phyloP scores from a whole-genome alignment of 805 yeast species.

The Sugiyamaella americana region DNA sequence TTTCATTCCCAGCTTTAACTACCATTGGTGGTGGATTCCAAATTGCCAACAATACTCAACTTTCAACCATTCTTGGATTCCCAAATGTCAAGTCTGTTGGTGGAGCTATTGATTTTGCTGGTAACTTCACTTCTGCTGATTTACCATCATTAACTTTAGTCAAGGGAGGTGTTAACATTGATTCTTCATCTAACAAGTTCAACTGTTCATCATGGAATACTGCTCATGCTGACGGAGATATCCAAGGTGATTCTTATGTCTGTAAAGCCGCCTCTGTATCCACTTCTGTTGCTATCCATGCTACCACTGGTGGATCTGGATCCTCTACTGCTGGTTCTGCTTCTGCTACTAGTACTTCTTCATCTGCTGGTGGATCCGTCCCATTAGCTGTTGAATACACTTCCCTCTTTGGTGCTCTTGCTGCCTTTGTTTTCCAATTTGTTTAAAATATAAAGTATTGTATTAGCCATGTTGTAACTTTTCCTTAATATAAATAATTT shows the following conservation, averaged over 20 bases:
- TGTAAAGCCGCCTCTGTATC: slow-evolving; percentile 32
- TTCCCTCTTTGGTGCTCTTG: slow-evolving; percentile 19
- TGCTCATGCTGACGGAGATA: slow-evolving; percentile 69
- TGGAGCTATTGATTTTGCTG: slow-evolving; percentile 81
- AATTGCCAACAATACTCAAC: slow-evolving; percentile 75
- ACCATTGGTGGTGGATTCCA: slow-evolving; percentile 89
- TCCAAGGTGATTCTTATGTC: slow-evolving; percentile 81
- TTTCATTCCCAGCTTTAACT: slow-evolving; percentile 65
- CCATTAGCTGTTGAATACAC: slow-evolving; percentile 15
- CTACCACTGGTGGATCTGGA: slow-evolving; percentile 13
- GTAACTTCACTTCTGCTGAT: slow-evolving; percentile 75
- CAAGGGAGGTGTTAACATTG: slow-evolving; percentile 86
- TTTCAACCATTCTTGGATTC: slow-evolving; percentile 65
- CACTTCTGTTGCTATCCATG: slow-evolving; percentile 11
- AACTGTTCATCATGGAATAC: slow-evolving; percentile 72
- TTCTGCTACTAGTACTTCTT: slow-evolving; percentile 13
- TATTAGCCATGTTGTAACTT: neutral
- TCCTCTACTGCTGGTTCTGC: slow-evolving; percentile 14
- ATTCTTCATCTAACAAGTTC: slow-evolving; percentile 63
- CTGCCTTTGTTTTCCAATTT: slow-evolving; percentile 21
- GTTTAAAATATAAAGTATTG: slow-evolving; percentile 10
- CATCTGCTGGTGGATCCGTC: slow-evolving; percentile 18
- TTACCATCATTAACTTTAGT: slow-evolving; percentile 70
- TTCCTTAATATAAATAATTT: neutral
- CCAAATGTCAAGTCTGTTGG: slow-evolving; percentile 64